Base-by-base conservation (phyloP, 768 basidiomycete species). In the Leccinum pellstonianum region DNA sequence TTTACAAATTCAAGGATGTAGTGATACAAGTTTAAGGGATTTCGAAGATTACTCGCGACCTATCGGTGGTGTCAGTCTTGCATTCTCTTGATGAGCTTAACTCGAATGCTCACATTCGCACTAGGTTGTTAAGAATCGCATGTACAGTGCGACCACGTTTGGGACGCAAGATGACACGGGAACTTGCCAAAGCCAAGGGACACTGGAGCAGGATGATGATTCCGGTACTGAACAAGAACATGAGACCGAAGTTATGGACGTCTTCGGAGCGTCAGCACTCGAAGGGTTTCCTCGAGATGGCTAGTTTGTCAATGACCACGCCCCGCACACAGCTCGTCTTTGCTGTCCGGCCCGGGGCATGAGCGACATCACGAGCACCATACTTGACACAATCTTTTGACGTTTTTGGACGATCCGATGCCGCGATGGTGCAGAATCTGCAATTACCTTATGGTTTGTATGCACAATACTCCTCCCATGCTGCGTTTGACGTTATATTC, bases 11-110 rank as follows among this genome's bases (percentile, higher is more conserved):
- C 64, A 70, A 19, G 71, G 70, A 0, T 35, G 43, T 46, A 73
- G 73, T 27, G 67, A 65, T 3, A 48, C 65, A 27, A 73, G 72
- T 52, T 52, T 73, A 54, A 64, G 66, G 56, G 72, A 73, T 54
- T 73, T 73, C 35, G 73, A 73, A 27, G 72, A 73, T 38, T 73
- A 73, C 38, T 73, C 73, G 1, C 67, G 73, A 11, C 72, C 72
- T 4, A 73, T 73, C 14, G 68, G 64, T 31, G 72, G 73, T 14
- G 72, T 75, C 4, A 62, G 73, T 64, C 27, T 35, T 4, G 19
- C 14, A 33, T 43, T 55, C 8, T 47, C 33, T 4, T 0, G 0
- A 17, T 23, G 29, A 38, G 53, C 37, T 27, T 21, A 3, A 2
- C 11, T 25, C 27, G 0, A n/a, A 68, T 55, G 6, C n/a, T 31